Evolutionary conservation across 139 green algal genomes (phyloP).

Genomic region (Pleodorina starrii): DNA sequence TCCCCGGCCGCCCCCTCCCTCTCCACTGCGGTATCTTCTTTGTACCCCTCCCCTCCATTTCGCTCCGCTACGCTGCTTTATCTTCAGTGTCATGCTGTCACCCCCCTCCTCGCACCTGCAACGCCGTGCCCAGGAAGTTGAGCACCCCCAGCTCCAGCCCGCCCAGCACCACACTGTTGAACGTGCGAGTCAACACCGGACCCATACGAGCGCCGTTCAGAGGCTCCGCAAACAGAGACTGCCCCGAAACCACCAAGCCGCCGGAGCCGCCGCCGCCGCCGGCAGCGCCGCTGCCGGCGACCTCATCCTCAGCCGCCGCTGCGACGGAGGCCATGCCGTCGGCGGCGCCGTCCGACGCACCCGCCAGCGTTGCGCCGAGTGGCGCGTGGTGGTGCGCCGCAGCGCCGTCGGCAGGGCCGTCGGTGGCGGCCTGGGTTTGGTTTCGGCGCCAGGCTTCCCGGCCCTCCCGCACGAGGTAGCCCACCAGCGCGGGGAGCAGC

Average conservation of each 20-base stretch:
- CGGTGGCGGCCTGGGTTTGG: background rate
- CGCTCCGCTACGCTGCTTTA: too few species aligned
- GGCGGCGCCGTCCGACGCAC: background rate
- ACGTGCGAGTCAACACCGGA: conserved; percentile 32
- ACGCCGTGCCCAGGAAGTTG: conserved; percentile 70
- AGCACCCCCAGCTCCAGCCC: conserved; percentile 56
- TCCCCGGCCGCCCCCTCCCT: too few species aligned
- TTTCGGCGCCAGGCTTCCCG: background rate
- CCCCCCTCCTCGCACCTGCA: conserved; percentile 46
- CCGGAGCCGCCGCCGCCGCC: too few species aligned
- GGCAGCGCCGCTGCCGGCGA: too few species aligned
- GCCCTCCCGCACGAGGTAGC: background rate
- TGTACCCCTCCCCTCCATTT: too few species aligned
- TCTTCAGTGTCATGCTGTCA: too few species aligned
- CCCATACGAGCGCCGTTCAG: background rate
- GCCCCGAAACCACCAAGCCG: too few species aligned
- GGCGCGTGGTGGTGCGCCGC: background rate
- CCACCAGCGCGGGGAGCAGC: background rate
- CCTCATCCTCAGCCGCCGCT: background rate
- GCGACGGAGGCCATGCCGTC: conserved; percentile 15
- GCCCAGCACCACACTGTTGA: conserved; percentile 27
- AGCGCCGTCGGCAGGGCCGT: background rate
- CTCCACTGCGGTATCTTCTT: too few species aligned
- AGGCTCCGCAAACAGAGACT: conserved; percentile 1
- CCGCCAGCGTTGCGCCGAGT: background rate